Evolutionary conservation across 805 yeast genomes (phyloP).

Genomic region (Metschnikowia reukaufii): DNA sequence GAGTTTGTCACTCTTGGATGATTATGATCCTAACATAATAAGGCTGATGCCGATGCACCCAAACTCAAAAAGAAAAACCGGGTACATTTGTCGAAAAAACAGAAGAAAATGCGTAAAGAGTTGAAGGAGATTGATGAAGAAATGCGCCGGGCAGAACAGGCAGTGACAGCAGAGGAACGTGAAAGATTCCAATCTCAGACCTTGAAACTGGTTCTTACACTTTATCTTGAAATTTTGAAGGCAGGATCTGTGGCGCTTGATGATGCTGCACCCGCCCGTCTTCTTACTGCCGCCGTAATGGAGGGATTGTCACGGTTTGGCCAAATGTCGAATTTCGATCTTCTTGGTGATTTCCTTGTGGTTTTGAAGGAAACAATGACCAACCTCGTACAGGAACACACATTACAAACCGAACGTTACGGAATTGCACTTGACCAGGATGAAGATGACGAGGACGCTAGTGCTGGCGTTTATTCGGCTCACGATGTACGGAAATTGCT

Average conservation of each 20-base stretch:
- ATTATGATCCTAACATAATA: conserved; percentile 68
- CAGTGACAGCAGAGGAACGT: conserved; percentile 83
- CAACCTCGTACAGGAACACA: conserved; percentile 49
- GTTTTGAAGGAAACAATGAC: conserved; percentile 79
- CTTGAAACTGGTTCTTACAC: conserved; percentile 64
- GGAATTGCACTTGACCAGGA: conserved; percentile 14
- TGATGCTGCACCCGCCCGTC: conserved; percentile 46
- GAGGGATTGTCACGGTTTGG: conserved; percentile 93
- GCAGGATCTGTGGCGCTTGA: conserved; percentile 30
- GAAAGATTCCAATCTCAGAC: conserved; percentile 84
- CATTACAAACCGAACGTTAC: conserved; percentile 31
- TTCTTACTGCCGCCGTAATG: conserved; percentile 76
- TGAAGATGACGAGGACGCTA: conserved; percentile 18
- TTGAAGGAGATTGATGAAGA: conserved; percentile 86
- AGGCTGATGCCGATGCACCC: conserved; percentile 33
- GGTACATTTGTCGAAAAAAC: conserved; percentile 87
- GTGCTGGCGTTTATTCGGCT: conserved; percentile 32
- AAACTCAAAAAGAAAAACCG: conserved; percentile 82
- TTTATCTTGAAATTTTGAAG: conserved; percentile 77
- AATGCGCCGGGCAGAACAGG: conserved; percentile 80
- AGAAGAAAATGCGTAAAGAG: conserved; percentile 84
- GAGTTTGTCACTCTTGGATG: conserved; percentile 63
- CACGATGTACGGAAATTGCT: conserved; percentile 68
- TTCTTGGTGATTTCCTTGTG: conserved; percentile 88
- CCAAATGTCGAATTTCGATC: conserved; percentile 87